Percentiles rank a stretch among this genome's conserved stretches.
phyloP scores from a whole-genome alignment of 345 rosid genomes.

The Brassica carinata region DNA sequence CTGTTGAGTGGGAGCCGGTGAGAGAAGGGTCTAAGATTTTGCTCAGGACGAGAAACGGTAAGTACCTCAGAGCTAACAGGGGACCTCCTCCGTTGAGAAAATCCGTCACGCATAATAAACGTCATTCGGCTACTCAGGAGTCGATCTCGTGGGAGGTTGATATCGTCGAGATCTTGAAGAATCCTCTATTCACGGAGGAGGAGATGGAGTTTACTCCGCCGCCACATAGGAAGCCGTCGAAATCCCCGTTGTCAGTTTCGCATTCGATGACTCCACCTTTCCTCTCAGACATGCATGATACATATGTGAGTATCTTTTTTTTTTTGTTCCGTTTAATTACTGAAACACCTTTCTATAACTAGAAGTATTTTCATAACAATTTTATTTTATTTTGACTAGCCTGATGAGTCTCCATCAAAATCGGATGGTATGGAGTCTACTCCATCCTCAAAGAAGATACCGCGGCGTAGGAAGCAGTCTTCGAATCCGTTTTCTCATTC shows the following conservation, averaged over 20 bases:
- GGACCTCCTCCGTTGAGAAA: constrained; percentile 79
- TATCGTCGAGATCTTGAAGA: constrained; percentile 51
- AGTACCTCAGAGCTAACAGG: constrained; percentile 69
- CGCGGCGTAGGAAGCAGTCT: background rate
- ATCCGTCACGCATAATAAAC: constrained; percentile 72
- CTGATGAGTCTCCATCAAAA: background rate
- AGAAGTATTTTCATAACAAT: no score
- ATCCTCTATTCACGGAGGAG: constrained; percentile 8
- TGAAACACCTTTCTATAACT: background rate
- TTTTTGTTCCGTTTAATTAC: constrained; percentile 21
- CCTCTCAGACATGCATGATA: constrained; percentile 44
- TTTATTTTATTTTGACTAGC: background rate
- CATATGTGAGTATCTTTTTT: constrained; percentile 64
- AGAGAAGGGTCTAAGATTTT: constrained; percentile 53
- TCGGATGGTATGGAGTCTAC: background rate
- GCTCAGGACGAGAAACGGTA: constrained; percentile 60
- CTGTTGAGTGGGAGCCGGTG: constrained; percentile 77
- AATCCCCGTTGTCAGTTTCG: constrained; percentile 34
- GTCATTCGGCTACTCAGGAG: constrained; percentile 62
- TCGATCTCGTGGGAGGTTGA: constrained; percentile 77
- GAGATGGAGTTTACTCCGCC: background rate
- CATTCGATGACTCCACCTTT: constrained; percentile 53
- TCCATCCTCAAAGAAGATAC: background rate
- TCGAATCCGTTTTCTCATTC: background rate
- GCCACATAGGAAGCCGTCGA: constrained; percentile 48